A percentile compares a stretch with the other conserved stretches of the same genome.
Conservation (phyloP, 2,329 filamentous ascomycete species). For the Botrytis paeoniae region DNA sequence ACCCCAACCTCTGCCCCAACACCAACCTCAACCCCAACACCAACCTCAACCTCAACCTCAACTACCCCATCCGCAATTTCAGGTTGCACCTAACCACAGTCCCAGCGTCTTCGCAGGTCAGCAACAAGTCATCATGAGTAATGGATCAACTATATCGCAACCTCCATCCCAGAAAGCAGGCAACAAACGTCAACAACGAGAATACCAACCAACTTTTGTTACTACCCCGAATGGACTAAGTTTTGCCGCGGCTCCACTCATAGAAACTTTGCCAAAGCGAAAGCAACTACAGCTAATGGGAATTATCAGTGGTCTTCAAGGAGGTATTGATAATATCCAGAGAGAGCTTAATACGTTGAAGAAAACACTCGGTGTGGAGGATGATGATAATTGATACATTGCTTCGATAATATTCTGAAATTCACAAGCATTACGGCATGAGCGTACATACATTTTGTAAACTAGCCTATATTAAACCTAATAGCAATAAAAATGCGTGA, state of each 20-base stretch:
- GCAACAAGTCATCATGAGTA: slow-evolving; percentile 11
- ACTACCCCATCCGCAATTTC: slow-evolving; percentile 10
- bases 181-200: slow-evolving; percentile 4
- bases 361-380: slow-evolving; percentile 36
- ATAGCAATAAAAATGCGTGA: slow-evolving; percentile 13
- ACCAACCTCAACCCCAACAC: not conserved
- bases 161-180: not conserved
- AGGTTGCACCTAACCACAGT: not conserved
- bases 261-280: slow-evolving; percentile 35
- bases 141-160: slow-evolving; percentile 5
- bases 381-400: slow-evolving; percentile 26
- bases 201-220: slow-evolving; percentile 9
- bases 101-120: slow-evolving; percentile 12
- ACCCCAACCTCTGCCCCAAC: not conserved
- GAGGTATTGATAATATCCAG: slow-evolving; percentile 37
- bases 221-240: not conserved
- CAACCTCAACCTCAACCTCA: not conserved
- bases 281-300: slow-evolving; percentile 38
- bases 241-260: slow-evolving; percentile 27
- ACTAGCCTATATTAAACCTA: slow-evolving; percentile 4
- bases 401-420: not conserved
- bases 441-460: not conserved
- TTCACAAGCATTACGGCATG: not conserved
- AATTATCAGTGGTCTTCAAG: slow-evolving; percentile 35
- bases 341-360: slow-evolving; percentile 35